Percentiles rank a stretch among this genome's conserved stretches.
phyloP scores from a whole-genome alignment of 805 yeast genomes.

The Priceomyces medius region DNA sequence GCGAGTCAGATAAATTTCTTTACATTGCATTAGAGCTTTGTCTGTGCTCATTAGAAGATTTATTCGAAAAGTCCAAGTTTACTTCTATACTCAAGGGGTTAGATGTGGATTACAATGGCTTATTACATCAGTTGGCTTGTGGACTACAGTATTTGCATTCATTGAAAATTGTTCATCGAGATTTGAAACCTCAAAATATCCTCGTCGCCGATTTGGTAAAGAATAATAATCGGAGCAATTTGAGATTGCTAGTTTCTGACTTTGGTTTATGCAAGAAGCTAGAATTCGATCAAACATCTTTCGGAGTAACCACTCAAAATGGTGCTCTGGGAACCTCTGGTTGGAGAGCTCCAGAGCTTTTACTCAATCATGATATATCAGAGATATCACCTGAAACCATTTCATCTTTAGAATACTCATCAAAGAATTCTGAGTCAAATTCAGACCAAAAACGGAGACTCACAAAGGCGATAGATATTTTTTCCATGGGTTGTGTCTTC shows the following conservation, averaged over 20 bases:
- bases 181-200: slow-evolving; percentile 91
- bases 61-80: slow-evolving; percentile 57
- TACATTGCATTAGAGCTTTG: slow-evolving; percentile 94
- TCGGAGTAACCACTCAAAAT: slow-evolving; percentile 85
- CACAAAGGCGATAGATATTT: slow-evolving; percentile 89
- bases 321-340: slow-evolving; percentile 95
- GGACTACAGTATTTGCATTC: slow-evolving; percentile 88
- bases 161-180: slow-evolving; percentile 90
- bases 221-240: slow-evolving; percentile 18
- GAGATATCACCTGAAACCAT: slow-evolving; percentile 42
- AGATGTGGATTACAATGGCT: slow-evolving; percentile 40
- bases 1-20: slow-evolving; percentile 67
- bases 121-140: slow-evolving; percentile 71
- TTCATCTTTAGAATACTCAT: slow-evolving; percentile 22
- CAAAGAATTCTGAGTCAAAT: slow-evolving; percentile 13
- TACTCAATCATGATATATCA: slow-evolving; percentile 40
- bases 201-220: slow-evolving; percentile 72
- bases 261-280: slow-evolving; percentile 93
- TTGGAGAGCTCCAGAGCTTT: slow-evolving; percentile 95
- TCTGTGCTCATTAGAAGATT: slow-evolving; percentile 82
- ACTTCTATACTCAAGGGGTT: slow-evolving; percentile 32
- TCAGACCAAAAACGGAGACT: slow-evolving; percentile 47
- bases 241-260: slow-evolving; percentile 83
- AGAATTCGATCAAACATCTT: slow-evolving; percentile 90
- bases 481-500: slow-evolving; percentile 92